A percentile compares a stretch with the other conserved stretches of the same genome.
phyloP scores from a whole-genome alignment of 2,329 filamentous ascomycete species.

The Juglanconis juglandina region DNA sequence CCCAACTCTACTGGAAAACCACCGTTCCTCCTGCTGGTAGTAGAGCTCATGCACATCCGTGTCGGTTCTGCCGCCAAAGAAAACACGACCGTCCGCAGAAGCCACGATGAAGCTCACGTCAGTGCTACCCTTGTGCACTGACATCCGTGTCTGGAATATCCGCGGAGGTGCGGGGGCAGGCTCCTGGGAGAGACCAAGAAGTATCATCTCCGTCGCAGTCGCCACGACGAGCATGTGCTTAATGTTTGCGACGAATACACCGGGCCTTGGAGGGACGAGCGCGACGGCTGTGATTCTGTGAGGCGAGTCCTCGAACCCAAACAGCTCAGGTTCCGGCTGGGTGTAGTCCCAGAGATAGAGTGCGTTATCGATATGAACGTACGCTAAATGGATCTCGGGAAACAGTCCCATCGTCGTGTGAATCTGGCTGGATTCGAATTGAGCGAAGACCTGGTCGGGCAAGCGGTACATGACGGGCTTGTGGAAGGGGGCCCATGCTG shows the following conservation, averaged over 20 bases:
- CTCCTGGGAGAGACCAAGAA: slow-evolving; percentile 71
- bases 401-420: slow-evolving; percentile 95
- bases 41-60: slow-evolving; percentile 91
- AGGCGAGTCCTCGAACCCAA: slow-evolving; percentile 86
- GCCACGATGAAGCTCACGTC: slow-evolving; percentile 76
- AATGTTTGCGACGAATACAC: slow-evolving; percentile 83
- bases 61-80: slow-evolving; percentile 77
- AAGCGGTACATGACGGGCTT: slow-evolving; percentile 83
- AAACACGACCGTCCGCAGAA: slow-evolving; percentile 83
- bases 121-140: slow-evolving; percentile 69
- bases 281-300: slow-evolving; percentile 90
- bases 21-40: slow-evolving; percentile 95
- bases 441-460: slow-evolving; percentile 86
- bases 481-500: slow-evolving; percentile 85
- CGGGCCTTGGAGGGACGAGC: slow-evolving; percentile 76
- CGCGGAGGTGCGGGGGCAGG: slow-evolving; percentile 62
- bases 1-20: slow-evolving; percentile 85
- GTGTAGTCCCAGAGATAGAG: slow-evolving; percentile 98
- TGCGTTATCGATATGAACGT: slow-evolving; percentile 92
- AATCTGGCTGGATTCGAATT: slow-evolving; percentile 83
- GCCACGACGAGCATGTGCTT: slow-evolving; percentile 86
- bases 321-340: slow-evolving; percentile 81
- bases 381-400: slow-evolving; percentile 90
- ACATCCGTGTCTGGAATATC: slow-evolving; percentile 87
- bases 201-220: slow-evolving; percentile 76